phyloP scores from a whole-genome alignment of 2,329 filamentous ascomycete species.

The Monosporascus sp. region DNA sequence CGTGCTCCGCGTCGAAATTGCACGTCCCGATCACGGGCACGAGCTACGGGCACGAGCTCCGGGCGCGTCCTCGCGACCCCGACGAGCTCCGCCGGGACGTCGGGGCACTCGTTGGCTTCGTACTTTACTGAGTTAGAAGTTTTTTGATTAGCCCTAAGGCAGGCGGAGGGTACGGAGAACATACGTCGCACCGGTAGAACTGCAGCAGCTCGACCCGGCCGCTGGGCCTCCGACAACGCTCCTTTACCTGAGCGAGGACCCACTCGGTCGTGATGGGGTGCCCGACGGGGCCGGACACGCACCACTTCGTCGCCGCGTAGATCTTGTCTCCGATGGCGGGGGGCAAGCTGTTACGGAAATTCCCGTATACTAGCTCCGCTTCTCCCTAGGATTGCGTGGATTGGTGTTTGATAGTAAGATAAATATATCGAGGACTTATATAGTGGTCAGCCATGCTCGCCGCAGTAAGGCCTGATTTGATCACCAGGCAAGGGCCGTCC shows the following conservation, averaged over 20 bases:
- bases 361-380: slow-evolving; percentile 29
- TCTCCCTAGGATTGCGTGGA: slow-evolving; percentile 19
- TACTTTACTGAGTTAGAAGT: slow-evolving; percentile 19
- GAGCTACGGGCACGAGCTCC: slow-evolving; percentile 24
- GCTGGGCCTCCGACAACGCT: slow-evolving; percentile 27
- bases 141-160: neutral
- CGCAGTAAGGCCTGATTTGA: slow-evolving; percentile 21
- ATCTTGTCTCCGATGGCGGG: slow-evolving; percentile 14
- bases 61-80: slow-evolving; percentile 21
- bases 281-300: slow-evolving; percentile 24
- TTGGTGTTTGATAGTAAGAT: too few relatives aligned
- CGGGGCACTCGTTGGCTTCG: slow-evolving; percentile 27
- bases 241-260: slow-evolving; percentile 24
- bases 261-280: slow-evolving; percentile 19
- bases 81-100: slow-evolving; percentile 27
- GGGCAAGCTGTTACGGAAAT: slow-evolving; percentile 24
- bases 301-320: slow-evolving; percentile 32
- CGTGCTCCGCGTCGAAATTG: slow-evolving; percentile 30
- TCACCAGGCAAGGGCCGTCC: slow-evolving; percentile 17
- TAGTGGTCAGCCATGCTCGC: slow-evolving; percentile 35
- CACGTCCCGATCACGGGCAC: slow-evolving; percentile 29
- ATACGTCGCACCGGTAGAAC: slow-evolving; percentile 32
- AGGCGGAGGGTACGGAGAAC: slow-evolving; percentile 2
- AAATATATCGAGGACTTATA: slow-evolving; percentile 15
- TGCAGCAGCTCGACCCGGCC: slow-evolving; percentile 30